Evolutionary conservation across 768 basidiomycete genomes (phyloP).

Genomic region (Tulasnella calospora): DNA sequence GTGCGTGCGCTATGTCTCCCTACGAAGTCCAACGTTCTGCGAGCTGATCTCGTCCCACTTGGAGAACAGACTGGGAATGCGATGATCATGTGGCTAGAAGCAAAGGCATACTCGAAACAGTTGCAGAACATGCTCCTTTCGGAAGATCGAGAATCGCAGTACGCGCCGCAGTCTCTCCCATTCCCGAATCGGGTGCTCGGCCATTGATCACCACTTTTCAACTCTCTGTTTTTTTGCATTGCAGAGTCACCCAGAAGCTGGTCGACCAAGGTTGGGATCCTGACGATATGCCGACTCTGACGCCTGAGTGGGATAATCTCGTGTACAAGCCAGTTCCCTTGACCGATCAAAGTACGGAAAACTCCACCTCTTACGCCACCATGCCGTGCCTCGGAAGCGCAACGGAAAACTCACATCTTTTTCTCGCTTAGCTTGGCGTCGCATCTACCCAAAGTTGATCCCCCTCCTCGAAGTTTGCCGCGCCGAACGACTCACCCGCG

Average conservation of each 20-base stretch:
- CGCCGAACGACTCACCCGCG: background rate
- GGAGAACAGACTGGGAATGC: conserved; percentile 1
- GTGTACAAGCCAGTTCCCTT: conserved; percentile 22
- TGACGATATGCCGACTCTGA: background rate
- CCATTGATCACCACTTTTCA: too few relatives aligned
- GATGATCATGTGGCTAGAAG: background rate
- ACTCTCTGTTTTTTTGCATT: background rate
- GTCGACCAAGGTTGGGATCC: conserved; percentile 22
- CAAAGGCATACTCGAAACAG: background rate
- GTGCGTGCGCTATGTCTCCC: background rate
- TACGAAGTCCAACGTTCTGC: background rate
- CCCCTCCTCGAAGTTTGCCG: background rate
- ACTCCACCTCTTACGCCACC: background rate
- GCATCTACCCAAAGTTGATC: conserved; percentile 12
- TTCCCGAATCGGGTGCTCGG: background rate
- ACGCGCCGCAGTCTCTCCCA: background rate
- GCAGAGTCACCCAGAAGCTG: conserved; percentile 24
- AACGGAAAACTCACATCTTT: background rate
- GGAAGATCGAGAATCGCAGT: background rate
- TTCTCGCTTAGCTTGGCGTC: conserved; percentile 15
- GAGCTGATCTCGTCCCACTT: background rate
- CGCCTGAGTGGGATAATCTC: conserved; percentile 3
- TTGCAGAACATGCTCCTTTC: background rate
- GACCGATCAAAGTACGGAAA: conserved; percentile 21
- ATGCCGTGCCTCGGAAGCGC: background rate